These are phyloP conservation scores for Raphanus hybrid DNA, from an alignment of 441 rosid species.

Conservation along the genomic window DNA sequence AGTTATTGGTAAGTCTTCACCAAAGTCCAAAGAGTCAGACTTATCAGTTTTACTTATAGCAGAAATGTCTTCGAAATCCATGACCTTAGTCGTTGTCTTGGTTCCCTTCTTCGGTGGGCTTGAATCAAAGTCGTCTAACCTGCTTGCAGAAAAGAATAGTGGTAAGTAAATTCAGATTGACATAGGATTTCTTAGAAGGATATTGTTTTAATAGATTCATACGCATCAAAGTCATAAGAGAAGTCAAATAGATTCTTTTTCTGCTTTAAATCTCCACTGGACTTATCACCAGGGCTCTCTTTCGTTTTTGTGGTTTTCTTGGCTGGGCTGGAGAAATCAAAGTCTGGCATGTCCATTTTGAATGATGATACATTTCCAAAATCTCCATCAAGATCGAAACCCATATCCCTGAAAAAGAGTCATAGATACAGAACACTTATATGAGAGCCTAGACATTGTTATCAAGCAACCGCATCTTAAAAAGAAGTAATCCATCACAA, in stretches of 20 bases:
- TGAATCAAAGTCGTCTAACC: constrained; percentile 63
- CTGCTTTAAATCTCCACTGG: constrained; percentile 46
- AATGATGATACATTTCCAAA: constrained; percentile 78
- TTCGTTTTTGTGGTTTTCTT: constrained; percentile 55
- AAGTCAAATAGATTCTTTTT: constrained; percentile 58
- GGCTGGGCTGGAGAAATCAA: constrained; percentile 76
- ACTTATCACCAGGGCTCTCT: constrained; percentile 59
- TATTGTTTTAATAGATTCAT: constrained; percentile 34
- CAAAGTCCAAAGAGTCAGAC: constrained; percentile 57
- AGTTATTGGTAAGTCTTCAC: constrained; percentile 36
- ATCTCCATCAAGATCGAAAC: constrained; percentile 77
- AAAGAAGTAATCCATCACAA: constrained; percentile 15
- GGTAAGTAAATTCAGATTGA: constrained; percentile 35
- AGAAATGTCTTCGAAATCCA: constrained; percentile 42
- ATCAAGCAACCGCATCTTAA: constrained; percentile 15
- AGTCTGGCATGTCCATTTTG: constrained; percentile 83
- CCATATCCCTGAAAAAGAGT: constrained; percentile 71
- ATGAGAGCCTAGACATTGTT: constrained; percentile 19
- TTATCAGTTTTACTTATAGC: constrained; percentile 36
- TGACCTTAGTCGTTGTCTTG: constrained; percentile 41
- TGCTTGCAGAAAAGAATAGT: constrained; percentile 42
- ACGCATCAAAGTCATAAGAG: constrained; percentile 85
- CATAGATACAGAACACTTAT: constrained; percentile 11
- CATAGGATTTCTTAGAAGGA: neutral
- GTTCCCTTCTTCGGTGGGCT: constrained; percentile 45